phyloP scores from a whole-genome alignment of 192 early-diverging fungal genomes.

The Globomyces pollinis-pini region DNA sequence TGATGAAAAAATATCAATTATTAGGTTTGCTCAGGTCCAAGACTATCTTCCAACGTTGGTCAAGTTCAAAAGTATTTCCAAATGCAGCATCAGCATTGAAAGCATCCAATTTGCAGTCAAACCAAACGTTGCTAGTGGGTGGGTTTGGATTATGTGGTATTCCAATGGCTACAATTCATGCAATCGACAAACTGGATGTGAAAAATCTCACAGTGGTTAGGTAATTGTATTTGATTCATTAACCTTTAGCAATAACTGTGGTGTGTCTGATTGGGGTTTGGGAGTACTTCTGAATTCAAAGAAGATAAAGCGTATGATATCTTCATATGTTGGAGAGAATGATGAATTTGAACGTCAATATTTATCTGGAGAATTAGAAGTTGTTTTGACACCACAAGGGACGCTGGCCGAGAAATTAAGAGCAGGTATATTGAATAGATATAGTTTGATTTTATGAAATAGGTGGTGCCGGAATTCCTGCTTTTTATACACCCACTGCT shows the following conservation, averaged over 20 bases:
- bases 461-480: slow-evolving; percentile 72
- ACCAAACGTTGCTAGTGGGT: slow-evolving; percentile 54
- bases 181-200: slow-evolving; percentile 50
- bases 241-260: slow-evolving; percentile 79
- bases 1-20: no score
- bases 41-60: neutral
- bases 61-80: neutral
- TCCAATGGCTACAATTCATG: slow-evolving; percentile 67
- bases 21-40: no score
- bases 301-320: slow-evolving; percentile 76
- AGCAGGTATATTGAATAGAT: no score
- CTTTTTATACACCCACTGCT: slow-evolving; percentile 61
- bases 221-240: no score
- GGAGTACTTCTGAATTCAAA: slow-evolving; percentile 56
- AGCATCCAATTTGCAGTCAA: neutral
- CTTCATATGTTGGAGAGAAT: slow-evolving; percentile 73
- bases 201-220: slow-evolving; percentile 64
- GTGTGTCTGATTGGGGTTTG: slow-evolving; percentile 63
- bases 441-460: no score
- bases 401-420: slow-evolving; percentile 71
- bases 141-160: slow-evolving; percentile 74
- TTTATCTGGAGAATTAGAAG: slow-evolving; percentile 70
- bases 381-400: slow-evolving; percentile 67
- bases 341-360: slow-evolving; percentile 76
- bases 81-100: neutral